Evolutionary conservation across 176 grass and related monocot species (phyloP).

Genomic region (Dactylis glomerata): DNA sequence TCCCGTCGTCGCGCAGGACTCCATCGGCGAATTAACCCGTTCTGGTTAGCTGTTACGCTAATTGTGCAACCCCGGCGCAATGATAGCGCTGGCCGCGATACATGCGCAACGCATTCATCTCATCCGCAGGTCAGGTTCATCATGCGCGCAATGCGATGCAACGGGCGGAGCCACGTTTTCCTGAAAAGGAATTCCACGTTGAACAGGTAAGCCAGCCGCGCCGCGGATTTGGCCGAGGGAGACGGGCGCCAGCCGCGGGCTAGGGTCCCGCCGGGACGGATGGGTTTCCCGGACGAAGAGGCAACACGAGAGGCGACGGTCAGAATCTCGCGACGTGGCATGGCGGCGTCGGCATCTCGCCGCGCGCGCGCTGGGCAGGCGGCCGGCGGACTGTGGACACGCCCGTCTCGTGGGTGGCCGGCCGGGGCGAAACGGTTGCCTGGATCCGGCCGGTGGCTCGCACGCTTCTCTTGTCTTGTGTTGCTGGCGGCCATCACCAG

Average conservation of each 20-base stretch:
- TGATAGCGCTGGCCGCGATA: neutral
- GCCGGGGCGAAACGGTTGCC: neutral
- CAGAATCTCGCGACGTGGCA: neutral
- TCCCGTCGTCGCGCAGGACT: neutral
- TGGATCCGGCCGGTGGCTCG: neutral
- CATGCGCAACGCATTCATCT: neutral
- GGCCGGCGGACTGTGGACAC: neutral
- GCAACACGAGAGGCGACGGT: neutral
- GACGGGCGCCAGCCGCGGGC: too few species aligned
- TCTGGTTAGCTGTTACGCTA: neutral
- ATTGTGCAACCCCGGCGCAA: neutral
- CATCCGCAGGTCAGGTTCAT: neutral
- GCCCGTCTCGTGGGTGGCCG: neutral
- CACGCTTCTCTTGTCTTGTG: too few species aligned
- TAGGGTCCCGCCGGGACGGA: neutral
- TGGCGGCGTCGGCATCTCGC: neutral
- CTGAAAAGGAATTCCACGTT: constrained; percentile 13
- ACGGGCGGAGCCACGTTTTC: neutral
- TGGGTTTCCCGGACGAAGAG: constrained; percentile 5
- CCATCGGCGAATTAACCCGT: neutral
- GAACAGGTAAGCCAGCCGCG: neutral
- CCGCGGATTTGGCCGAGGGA: neutral
- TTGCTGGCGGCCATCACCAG: too few species aligned
- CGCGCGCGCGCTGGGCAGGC: neutral
- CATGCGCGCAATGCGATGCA: too few species aligned